Evolutionary conservation across 148 eudicot genomes (phyloP), one percentile per base, ranked within the genome.

Genomic region (Pharnaceum exiguum): DNA sequence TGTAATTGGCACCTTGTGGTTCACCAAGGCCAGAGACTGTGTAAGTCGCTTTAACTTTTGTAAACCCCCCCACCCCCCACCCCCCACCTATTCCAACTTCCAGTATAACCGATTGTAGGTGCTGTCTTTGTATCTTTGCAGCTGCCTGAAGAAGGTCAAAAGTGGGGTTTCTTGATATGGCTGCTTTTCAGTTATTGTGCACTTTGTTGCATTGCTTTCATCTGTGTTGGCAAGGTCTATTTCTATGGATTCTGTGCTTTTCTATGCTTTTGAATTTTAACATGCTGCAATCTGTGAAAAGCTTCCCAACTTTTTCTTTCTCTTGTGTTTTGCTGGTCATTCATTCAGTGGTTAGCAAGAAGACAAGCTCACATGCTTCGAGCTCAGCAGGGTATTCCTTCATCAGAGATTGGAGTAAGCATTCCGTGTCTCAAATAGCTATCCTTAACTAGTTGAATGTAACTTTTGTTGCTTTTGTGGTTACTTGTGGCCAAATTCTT

Each of bases 141-240:
- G 99, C 70, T 93, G 77, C 95, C 96, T 19, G 91, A 89, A 80
- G 82, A 86, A 70, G 95, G 96, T 46, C 99, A 89, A 77, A 93
- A 86, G 48, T 88, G 95, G 95, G 99, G 96, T 31, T 93, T 93
- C 62, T 80, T 93, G 55, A 84, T 93, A 67, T 93, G 99, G 96
- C 67, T 93, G 75, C 77, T 93, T 50, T 93, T 93, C 73, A 93
- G 99, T 75, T 93, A 83, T 59, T 83, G 87, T 68, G 99, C 95
- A 68, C 99, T 93, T 56, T 42, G 73, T 30, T 85, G 95, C 75
- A 80, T 93, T 69, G 89, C 82, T 63, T 83, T 76, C 86, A 66
- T 81, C 72, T 83, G 84, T 50, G 44, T 77, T 19, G 83, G 84
- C 39, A 89, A 86, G 99, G 99, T 93, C 43, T 58, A 71, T 39